phyloP scores from a whole-genome alignment of 768 basidiomycete species.

The Lentinula lateritia region DNA sequence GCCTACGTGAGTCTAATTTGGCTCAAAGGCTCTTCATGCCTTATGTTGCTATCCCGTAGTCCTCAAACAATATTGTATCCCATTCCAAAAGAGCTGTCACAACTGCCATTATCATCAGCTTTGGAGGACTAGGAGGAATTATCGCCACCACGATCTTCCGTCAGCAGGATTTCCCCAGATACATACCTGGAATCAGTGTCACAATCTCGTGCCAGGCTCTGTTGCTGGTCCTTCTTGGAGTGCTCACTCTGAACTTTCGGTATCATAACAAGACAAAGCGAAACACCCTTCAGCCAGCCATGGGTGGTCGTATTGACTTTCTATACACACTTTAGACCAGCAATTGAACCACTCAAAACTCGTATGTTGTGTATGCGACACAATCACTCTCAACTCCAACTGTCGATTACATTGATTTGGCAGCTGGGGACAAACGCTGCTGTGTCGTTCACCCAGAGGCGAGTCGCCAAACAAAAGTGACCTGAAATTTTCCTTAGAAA shows the following conservation, averaged over 20 bases:
- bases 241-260: slow-evolving; percentile 31
- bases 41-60: slow-evolving; percentile 19
- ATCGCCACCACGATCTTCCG: slow-evolving; percentile 43
- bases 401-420: no score
- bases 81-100: slow-evolving; percentile 45
- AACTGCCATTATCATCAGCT: slow-evolving; percentile 41
- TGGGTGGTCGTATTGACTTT: not conserved
- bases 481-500: no score
- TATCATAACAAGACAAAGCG: not conserved
- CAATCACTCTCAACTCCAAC: no score
- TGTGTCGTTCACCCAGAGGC: no score
- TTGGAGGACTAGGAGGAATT: slow-evolving; percentile 43
- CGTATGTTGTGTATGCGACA: no score
- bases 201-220: slow-evolving; percentile 39
- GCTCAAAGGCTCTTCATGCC: not conserved
- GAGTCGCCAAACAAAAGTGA: no score
- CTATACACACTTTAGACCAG: not conserved
- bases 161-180: slow-evolving; percentile 38
- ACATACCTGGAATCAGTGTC: slow-evolving; percentile 42
- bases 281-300: not conserved
- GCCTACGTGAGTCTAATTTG: slow-evolving; percentile 36
- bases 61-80: slow-evolving; percentile 44
- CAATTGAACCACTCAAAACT: no score
- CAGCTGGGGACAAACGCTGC: no score
- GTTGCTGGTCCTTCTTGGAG: slow-evolving; percentile 32